phyloP scores from a whole-genome alignment of 805 yeast species.

The Wickerhamiella allomyrinae region DNA sequence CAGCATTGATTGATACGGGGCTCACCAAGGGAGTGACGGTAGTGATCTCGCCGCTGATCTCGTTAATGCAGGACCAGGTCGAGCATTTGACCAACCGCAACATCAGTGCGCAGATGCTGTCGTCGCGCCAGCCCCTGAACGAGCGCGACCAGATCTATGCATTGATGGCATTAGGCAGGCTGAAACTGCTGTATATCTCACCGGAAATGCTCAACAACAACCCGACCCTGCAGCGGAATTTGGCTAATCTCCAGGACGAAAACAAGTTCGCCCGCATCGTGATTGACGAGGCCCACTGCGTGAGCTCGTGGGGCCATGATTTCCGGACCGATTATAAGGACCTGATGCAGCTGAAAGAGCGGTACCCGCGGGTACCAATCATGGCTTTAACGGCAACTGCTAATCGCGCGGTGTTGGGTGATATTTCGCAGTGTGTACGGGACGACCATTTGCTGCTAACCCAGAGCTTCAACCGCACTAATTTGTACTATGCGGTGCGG shows the following conservation, averaged over 20 bases:
- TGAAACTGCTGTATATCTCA: constrained; percentile 72
- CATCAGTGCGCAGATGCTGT: constrained; percentile 77
- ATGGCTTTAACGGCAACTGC: constrained; percentile 98
- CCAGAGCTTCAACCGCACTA: constrained; percentile 86
- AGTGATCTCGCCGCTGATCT: constrained; percentile 86
- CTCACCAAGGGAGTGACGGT: constrained; percentile 70
- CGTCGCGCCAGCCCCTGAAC: constrained; percentile 52
- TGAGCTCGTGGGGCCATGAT: constrained; percentile 98
- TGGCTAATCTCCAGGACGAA: constrained; percentile 40
- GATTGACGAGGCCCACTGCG: constrained; percentile 97
- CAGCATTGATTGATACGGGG: constrained; percentile 71
- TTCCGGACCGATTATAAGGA: constrained; percentile 91
- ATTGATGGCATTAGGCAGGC: constrained; percentile 45
- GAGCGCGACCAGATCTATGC: constrained; percentile 52
- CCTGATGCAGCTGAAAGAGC: constrained; percentile 52
- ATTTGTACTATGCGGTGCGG: constrained; percentile 63
- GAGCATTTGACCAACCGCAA: constrained; percentile 53
- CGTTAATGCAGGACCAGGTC: constrained; percentile 96
- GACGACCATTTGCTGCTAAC: constrained; percentile 47
- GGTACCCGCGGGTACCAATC: constrained; percentile 69
- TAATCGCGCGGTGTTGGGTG: constrained; percentile 74
- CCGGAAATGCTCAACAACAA: constrained; percentile 90
- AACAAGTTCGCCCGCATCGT: constrained; percentile 67
- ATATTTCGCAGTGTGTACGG: constrained; percentile 65
- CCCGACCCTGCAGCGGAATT: constrained; percentile 47